Conservation (phyloP, 352 stramenopile genomes). For the Thalassiosira livingstoniorum region DNA sequence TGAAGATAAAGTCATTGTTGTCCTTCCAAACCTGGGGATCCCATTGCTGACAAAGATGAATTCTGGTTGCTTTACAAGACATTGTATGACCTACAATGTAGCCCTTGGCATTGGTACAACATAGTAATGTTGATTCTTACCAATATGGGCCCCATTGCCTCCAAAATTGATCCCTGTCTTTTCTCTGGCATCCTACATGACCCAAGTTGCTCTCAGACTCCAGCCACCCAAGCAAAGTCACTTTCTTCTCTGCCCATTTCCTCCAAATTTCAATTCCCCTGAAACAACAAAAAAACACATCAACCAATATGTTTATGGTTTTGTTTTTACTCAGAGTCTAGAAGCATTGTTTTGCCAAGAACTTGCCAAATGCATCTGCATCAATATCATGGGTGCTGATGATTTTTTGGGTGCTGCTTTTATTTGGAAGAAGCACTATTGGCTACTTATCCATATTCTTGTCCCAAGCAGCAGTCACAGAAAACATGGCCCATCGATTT, state of each 20-base stretch:
- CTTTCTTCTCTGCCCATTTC: neutral
- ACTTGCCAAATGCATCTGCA: neutral
- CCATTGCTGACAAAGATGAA: conserved; percentile 1
- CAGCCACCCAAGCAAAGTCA: no score
- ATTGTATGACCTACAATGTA: conserved; percentile 32
- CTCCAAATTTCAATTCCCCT: no score
- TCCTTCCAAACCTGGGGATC: conserved; percentile 36
- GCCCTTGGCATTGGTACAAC: conserved; percentile 42
- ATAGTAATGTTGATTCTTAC: conserved; percentile 20
- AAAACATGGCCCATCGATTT: conserved; percentile 28
- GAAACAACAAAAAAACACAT: neutral
- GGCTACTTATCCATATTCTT: conserved; percentile 19
- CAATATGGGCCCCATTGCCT: conserved; percentile 19
- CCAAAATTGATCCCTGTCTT: conserved; percentile 22
- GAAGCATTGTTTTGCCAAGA: neutral
- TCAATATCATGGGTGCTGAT: conserved; percentile 38
- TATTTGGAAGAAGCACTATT: conserved; percentile 11
- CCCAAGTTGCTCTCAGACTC: no score
- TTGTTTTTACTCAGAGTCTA: conserved; percentile 20
- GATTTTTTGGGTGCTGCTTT: conserved; percentile 33
- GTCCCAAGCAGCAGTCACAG: conserved; percentile 27
- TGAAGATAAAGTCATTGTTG: conserved; percentile 42
- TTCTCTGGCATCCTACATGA: neutral
- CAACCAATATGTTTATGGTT: conserved; percentile 13
- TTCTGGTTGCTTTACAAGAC: conserved; percentile 40